Percentiles rank a stretch among this genome's conserved stretches.
Conservation (phyloP, 2,329 filamentous ascomycete genomes). For the Hymenoscyphus linearis region DNA sequence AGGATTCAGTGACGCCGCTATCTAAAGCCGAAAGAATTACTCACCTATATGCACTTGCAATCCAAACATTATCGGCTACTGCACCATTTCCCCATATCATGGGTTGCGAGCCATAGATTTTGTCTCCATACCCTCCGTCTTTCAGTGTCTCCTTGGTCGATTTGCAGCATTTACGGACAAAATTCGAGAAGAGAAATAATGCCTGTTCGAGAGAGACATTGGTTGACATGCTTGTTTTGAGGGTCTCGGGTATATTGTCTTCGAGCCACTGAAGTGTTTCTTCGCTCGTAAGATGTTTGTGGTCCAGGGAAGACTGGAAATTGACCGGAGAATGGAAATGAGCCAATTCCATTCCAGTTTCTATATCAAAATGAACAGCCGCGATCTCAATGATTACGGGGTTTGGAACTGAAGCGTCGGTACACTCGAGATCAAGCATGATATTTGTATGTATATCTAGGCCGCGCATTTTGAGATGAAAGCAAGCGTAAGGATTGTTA, state of each 20-base stretch:
- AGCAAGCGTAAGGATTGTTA: not conserved
- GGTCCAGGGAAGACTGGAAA: slow-evolving; percentile 12
- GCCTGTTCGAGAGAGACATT: slow-evolving; percentile 7
- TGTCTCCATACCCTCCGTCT: not conserved
- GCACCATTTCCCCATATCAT: slow-evolving; percentile 21
- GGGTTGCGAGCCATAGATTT: slow-evolving; percentile 5
- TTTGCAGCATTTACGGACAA: slow-evolving; percentile 2
- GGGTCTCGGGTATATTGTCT: slow-evolving; percentile 11
- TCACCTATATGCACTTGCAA: slow-evolving; percentile 9
- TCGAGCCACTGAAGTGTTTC: slow-evolving; percentile 8
- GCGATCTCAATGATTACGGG: slow-evolving; percentile 16
- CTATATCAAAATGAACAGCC: slow-evolving; percentile 17
- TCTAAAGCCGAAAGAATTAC: not conserved
- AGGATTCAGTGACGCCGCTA: not conserved
- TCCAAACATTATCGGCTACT: slow-evolving; percentile 18
- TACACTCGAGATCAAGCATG: slow-evolving; percentile 21
- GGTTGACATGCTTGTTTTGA: slow-evolving; percentile 10
- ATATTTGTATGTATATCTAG: slow-evolving; percentile 17
- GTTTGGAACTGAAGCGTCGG: slow-evolving; percentile 7
- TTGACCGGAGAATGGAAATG: slow-evolving; percentile 11
- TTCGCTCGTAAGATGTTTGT: not conserved
- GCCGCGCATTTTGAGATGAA: slow-evolving; percentile 8
- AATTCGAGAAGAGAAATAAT: slow-evolving; percentile 10
- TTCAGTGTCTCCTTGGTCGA: slow-evolving; percentile 5
- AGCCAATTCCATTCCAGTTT: slow-evolving; percentile 14